Percentiles rank a stretch among this genome's conserved stretches.
These are phyloP conservation scores for Henningerozyma blattae DNA, from an alignment of 805 yeast genomes.

Conservation along the genomic window DNA sequence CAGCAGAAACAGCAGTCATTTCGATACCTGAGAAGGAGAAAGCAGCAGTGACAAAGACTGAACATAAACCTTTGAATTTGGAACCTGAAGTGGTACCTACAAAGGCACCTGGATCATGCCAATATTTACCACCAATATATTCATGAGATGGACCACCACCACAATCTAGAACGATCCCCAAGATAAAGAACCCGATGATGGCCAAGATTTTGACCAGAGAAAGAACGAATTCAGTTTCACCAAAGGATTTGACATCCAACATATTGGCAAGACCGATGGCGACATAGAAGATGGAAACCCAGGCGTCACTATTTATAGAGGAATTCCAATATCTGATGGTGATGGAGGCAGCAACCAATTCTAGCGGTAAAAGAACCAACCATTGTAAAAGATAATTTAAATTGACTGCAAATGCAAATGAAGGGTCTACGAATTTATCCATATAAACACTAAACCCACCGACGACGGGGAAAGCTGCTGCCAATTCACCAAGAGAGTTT, in stretches of 20 bases:
- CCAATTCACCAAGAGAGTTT: slow-evolving; percentile 39
- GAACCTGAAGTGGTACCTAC: slow-evolving; percentile 27
- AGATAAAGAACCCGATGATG: slow-evolving; percentile 40
- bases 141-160: slow-evolving; percentile 35
- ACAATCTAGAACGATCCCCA: slow-evolving; percentile 37
- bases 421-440: slow-evolving; percentile 42
- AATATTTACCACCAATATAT: slow-evolving; percentile 33
- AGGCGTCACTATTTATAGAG: slow-evolving; percentile 41
- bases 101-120: slow-evolving; percentile 53
- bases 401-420: slow-evolving; percentile 43
- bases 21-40: slow-evolving; percentile 71
- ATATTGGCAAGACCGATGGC: slow-evolving; percentile 37
- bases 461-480: slow-evolving; percentile 40
- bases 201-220: slow-evolving; percentile 38
- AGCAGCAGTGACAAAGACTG: slow-evolving; percentile 44
- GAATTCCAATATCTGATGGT: slow-evolving; percentile 44
- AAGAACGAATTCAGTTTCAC: slow-evolving; percentile 44
- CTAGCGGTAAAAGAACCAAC: slow-evolving; percentile 46
- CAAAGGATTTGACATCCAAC: slow-evolving; percentile 42
- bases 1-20: slow-evolving; percentile 63
- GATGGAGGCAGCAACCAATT: slow-evolving; percentile 47
- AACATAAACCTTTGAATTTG: slow-evolving; percentile 39
- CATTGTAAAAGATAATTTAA: slow-evolving; percentile 44
- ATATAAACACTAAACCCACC: slow-evolving; percentile 42
- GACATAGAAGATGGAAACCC: slow-evolving; percentile 44